phyloP scores from a whole-genome alignment of 1,139 yeast species.

The Hemisphaericaspora xylofermentans region DNA sequence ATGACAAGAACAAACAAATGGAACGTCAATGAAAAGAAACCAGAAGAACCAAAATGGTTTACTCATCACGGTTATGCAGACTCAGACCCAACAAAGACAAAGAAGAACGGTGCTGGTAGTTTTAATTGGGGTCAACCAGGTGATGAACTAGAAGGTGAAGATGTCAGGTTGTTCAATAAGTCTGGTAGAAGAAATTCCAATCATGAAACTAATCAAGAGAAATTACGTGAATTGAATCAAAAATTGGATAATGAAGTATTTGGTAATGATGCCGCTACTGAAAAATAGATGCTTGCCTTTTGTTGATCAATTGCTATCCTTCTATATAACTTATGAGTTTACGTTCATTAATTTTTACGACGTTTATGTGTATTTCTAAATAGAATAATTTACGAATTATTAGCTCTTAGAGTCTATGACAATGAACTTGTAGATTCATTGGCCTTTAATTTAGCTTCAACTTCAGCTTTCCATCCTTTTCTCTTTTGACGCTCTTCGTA shows the following conservation, averaged over 20 bases:
- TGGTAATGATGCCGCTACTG: background rate
- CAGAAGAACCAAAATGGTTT: constrained; percentile 62
- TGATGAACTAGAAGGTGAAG: constrained; percentile 55
- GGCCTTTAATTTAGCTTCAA: constrained; percentile 30
- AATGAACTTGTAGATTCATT: constrained; percentile 11
- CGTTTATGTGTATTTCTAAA: background rate
- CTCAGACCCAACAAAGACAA: constrained; percentile 70
- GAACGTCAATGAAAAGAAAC: constrained; percentile 60
- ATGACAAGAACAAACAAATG: constrained; percentile 90
- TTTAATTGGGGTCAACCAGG: constrained; percentile 75
- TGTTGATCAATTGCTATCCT: background rate
- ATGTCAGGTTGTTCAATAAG: constrained; percentile 24
- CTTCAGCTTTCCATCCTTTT: constrained; percentile 70
- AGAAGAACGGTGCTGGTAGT: constrained; percentile 85
- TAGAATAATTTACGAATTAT: background rate
- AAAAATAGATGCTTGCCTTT: constrained; percentile 3
- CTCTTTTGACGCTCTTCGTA: constrained; percentile 78
- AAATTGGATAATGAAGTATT: constrained; percentile 22
- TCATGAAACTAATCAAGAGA: constrained; percentile 33
- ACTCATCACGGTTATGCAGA: constrained; percentile 69
- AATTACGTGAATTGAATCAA: constrained; percentile 24
- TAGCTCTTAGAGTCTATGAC: background rate
- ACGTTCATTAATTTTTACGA: background rate
- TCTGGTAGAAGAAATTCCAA: constrained; percentile 43
- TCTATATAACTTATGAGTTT: background rate